Evolutionary conservation across 345 rosid genomes (phyloP).

Genomic region (Raphanus raphanistrum): DNA sequence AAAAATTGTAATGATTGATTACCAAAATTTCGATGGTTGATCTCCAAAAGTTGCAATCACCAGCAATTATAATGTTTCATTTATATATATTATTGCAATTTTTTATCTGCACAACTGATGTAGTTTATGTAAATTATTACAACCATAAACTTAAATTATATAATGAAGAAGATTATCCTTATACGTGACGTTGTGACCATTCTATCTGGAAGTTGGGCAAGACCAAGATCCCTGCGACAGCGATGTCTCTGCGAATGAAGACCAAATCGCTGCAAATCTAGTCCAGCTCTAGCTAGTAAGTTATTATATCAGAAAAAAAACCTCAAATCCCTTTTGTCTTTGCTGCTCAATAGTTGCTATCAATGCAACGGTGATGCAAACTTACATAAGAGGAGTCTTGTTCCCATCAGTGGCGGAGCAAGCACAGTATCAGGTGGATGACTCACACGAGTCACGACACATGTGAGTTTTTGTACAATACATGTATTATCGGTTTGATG

Average conservation of each 20-base stretch:
- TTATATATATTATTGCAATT: neutral
- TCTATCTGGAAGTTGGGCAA: neutral
- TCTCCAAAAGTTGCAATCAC: neutral
- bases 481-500: neutral
- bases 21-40: neutral
- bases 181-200: no score
- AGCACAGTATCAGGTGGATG: neutral
- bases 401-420: neutral
- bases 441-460: neutral
- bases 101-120: neutral
- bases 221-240: constrained; percentile 55
- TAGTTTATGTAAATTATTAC: neutral
- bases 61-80: neutral
- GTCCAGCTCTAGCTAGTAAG: constrained; percentile 89
- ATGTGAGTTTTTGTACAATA: neutral
- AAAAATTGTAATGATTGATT: neutral
- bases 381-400: neutral
- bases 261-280: constrained; percentile 95
- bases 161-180: constrained; percentile 36
- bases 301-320: neutral
- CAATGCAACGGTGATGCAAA: neutral
- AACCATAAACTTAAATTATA: neutral
- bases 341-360: neutral
- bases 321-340: neutral
- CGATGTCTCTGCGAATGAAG: constrained; percentile 76